Conservation (phyloP, 257 asterid genomes). For the Nicotiana benthamiana region DNA sequence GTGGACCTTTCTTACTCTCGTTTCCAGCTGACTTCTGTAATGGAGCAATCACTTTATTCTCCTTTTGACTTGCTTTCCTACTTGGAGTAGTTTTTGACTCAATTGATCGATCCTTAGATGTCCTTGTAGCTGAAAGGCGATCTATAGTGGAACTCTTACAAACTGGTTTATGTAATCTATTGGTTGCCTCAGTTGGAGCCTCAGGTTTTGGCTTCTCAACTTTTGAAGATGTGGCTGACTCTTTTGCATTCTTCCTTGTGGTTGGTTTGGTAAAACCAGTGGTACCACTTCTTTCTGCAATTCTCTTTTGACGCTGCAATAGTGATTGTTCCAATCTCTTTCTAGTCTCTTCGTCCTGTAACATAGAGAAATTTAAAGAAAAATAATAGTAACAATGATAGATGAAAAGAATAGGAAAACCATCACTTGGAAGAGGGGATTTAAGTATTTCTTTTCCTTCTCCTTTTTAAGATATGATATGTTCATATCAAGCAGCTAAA, state of each 20-base stretch:
- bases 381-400: background rate
- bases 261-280: constrained; percentile 22
- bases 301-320: constrained; percentile 64
- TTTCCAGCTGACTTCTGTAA: constrained; percentile 17
- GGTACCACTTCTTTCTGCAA: constrained; percentile 67
- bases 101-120: constrained; percentile 25
- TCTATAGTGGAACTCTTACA: constrained; percentile 49
- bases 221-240: constrained; percentile 24
- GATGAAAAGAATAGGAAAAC: background rate
- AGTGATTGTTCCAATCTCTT: constrained; percentile 58
- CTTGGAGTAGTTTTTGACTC: constrained; percentile 32
- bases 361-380: background rate
- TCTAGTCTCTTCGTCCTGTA: constrained; percentile 63
- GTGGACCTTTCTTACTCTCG: constrained; percentile 18
- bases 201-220: constrained; percentile 24
- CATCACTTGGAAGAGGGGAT: background rate
- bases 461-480: no score
- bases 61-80: constrained; percentile 30
- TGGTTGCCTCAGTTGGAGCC: constrained; percentile 27
- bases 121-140: constrained; percentile 64
- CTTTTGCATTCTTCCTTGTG: constrained; percentile 30
- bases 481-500: background rate
- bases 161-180: constrained; percentile 32
- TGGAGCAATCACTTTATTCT: constrained; percentile 7
- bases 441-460: no score